Conservation (phyloP, 805 yeast species). For the Jamesozyma hellenica region DNA sequence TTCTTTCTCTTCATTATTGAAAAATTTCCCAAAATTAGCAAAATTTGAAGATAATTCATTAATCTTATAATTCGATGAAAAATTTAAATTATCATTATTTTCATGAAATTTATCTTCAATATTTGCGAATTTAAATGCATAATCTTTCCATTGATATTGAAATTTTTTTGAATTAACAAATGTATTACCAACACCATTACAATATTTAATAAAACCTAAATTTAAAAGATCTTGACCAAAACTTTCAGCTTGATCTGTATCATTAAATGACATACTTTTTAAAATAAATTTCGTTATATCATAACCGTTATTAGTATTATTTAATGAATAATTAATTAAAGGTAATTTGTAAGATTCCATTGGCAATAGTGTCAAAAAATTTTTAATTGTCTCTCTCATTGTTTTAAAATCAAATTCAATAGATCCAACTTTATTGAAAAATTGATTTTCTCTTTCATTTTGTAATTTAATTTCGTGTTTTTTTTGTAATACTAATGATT, state of each 20-base stretch:
- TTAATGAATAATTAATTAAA: constrained; percentile 34
- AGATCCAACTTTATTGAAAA: constrained; percentile 23
- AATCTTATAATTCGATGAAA: too few relatives aligned
- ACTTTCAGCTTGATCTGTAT: constrained; percentile 51
- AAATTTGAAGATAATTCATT: neutral
- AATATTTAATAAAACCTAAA: constrained; percentile 46
- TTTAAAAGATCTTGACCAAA: constrained; percentile 65
- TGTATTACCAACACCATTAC: constrained; percentile 52
- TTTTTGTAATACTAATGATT: constrained; percentile 15
- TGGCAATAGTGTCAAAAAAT: constrained; percentile 42
- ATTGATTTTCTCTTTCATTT: constrained; percentile 23
- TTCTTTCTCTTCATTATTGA: neutral
- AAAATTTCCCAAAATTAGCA: constrained; percentile 1
- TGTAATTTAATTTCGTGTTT: constrained; percentile 17
- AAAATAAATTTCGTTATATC: constrained; percentile 27
- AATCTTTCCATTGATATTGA: constrained; percentile 71
- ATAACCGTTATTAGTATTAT: constrained; percentile 27
- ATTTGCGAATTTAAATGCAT: constrained; percentile 49
- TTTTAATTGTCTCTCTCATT: constrained; percentile 32
- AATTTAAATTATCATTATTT: neutral
- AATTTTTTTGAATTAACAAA: constrained; percentile 70
- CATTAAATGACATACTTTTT: constrained; percentile 22
- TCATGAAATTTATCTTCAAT: constrained; percentile 10
- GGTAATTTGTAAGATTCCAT: constrained; percentile 49
- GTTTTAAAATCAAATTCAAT: constrained; percentile 28